Percentiles rank a stretch among this genome's conserved stretches.
Conservation (phyloP, 257 asterid genomes). For the Ilex asprella region DNA sequence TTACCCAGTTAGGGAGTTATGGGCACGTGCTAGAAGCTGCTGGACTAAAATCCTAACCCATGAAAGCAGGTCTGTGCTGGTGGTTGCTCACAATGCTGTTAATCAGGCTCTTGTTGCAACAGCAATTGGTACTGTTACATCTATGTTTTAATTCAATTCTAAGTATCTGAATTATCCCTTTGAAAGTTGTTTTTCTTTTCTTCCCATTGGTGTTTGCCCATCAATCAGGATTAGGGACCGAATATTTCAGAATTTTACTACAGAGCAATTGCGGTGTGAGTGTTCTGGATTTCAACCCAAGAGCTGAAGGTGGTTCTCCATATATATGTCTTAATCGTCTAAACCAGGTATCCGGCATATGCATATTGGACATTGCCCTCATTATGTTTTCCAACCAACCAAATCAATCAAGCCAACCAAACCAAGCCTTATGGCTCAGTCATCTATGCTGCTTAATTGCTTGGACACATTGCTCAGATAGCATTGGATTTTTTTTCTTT, state of each 20-base stretch:
- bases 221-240: conserved; percentile 60
- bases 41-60: conserved; percentile 70
- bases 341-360: conserved; percentile 56
- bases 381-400: too few relatives aligned
- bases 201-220: background rate
- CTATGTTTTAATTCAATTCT: background rate
- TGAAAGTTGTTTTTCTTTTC: background rate
- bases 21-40: conserved; percentile 82
- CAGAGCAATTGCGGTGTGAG: conserved; percentile 97
- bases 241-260: conserved; percentile 77
- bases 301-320: conserved; percentile 50
- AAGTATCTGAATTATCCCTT: background rate
- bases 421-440: too few relatives aligned
- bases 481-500: too few relatives aligned
- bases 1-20: conserved; percentile 88
- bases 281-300: conserved; percentile 86
- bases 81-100: conserved; percentile 97
- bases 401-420: too few relatives aligned
- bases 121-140: conserved; percentile 54
- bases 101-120: conserved; percentile 98
- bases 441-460: too few relatives aligned
- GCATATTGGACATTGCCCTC: too few relatives aligned
- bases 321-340: conserved; percentile 77
- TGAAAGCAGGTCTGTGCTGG: conserved; percentile 71
- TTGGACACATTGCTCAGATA: too few relatives aligned